Evolutionary conservation across 495 filamentous ascomycete species (phyloP).

Genomic region (Melanomma pulvis-pyrius): DNA sequence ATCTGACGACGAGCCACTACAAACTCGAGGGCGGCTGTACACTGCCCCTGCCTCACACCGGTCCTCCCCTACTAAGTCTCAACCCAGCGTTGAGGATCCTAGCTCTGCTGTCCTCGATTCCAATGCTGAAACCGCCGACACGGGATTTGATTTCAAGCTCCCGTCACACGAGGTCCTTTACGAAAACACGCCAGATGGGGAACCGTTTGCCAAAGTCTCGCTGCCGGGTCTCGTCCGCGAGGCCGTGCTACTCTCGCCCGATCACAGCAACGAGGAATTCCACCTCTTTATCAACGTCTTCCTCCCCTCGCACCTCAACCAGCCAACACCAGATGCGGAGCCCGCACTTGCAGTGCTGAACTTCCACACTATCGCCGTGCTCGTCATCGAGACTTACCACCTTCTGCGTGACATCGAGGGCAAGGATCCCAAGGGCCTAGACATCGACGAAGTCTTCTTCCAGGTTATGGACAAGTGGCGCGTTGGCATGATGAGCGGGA

Average conservation of each 20-base stretch:
- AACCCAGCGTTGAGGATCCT: too few relatives aligned
- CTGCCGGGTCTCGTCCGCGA: slow-evolving; percentile 23
- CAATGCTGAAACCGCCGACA: neutral
- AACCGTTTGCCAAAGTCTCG: slow-evolving; percentile 12
- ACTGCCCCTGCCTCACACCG: too few relatives aligned
- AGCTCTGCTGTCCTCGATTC: neutral
- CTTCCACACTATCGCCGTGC: slow-evolving; percentile 28
- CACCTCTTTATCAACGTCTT: slow-evolving; percentile 16
- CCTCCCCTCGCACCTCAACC: slow-evolving; percentile 18
- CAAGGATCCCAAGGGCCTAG: neutral
- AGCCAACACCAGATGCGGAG: neutral
- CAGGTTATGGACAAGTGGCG: slow-evolving; percentile 21
- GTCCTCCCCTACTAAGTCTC: too few relatives aligned
- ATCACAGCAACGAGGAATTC: neutral
- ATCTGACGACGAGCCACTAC: neutral
- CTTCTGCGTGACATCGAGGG: neutral
- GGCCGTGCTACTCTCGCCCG: slow-evolving; percentile 8
- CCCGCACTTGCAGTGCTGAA: slow-evolving; percentile 18
- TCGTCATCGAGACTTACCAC: slow-evolving; percentile 13
- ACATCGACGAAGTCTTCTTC: slow-evolving; percentile 26
- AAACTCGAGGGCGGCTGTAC: neutral
- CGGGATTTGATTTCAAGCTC: neutral
- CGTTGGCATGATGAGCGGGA: slow-evolving; percentile 6
- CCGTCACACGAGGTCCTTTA: slow-evolving; percentile 5
- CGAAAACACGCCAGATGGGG: neutral